Base-by-base conservation (phyloP, 2,329 filamentous ascomycete genomes). In the Orbilia oligospora region DNA sequence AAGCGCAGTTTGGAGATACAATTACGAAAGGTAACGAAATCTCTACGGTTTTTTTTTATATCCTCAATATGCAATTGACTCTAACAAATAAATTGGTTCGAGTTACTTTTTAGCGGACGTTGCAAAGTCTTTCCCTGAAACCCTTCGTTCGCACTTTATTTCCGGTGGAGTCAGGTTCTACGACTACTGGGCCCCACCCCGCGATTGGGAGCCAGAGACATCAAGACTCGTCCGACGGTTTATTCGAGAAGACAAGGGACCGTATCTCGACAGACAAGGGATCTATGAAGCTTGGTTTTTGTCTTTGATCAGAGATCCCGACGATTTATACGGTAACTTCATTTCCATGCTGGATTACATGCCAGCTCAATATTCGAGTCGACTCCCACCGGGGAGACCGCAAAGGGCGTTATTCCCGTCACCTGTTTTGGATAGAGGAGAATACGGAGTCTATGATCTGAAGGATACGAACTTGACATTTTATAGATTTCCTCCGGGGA, bases 201-300 rank as follows among this genome's bases (percentile, higher is more conserved):
- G 56, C 20, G 56, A 61, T 27, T 61, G 56, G 56, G 36, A 44
- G 5, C 56, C 56, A 9, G 56, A 61, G 27, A 44, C 18, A 18
- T 41, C 56, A 10, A 5, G 36, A n/a, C 56, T 61, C 12, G 56
- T 61, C 36, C 56, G 56, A 6, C 56, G 56, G 12, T 61, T 61
- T 20, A 44, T 44, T 10, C 41, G 56, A 27, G 56, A 61, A 14
- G 33, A 61, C 16, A 61, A 61, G 6, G 56, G 56, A 2, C 56
- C 56, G 1, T 61, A 41, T 12, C 56, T 61, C 5, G 36, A 61
- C 56, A 16, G 56, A 8, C 33, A 27, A 12, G 56, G 56, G 36
- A 44, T 61, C 36, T 61, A 61, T 16, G 56, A 61, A 44, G 56
- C 36, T 4, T 61, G 56, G 56, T 61, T 61, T 20, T 18, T 61